Evolutionary conservation across 129 eudicot species (phyloP).

Genomic region (Ambrosia artemisiifolia): DNA sequence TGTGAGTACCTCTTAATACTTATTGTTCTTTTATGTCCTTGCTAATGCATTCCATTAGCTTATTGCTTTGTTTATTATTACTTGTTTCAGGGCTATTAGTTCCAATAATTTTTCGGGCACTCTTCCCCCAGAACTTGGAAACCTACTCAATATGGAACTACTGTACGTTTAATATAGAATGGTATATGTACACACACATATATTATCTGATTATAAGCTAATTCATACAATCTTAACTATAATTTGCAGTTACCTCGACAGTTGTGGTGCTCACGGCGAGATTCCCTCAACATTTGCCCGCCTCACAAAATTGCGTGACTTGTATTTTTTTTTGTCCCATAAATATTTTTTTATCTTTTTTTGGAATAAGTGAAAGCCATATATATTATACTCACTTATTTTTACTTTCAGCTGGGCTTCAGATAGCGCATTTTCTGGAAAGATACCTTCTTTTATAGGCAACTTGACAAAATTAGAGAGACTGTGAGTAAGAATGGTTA

Average conservation of each 20-base stretch:
- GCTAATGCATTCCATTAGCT: neutral
- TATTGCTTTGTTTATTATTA: neutral
- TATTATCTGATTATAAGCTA: conserved; percentile 6
- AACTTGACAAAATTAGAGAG: conserved; percentile 42
- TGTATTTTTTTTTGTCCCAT: conserved; percentile 37
- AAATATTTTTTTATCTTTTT: neutral
- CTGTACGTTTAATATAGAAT: conserved; percentile 40
- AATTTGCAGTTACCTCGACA: conserved; percentile 52
- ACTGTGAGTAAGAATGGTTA: conserved; percentile 46
- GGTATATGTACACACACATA: neutral
- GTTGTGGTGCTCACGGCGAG: conserved; percentile 61
- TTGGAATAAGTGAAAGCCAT: neutral
- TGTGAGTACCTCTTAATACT: conserved; percentile 36
- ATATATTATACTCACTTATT: conserved; percentile 1
- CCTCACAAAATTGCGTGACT: conserved; percentile 32
- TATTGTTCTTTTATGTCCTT: neutral
- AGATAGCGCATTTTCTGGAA: conserved; percentile 61
- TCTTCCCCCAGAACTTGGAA: conserved; percentile 70
- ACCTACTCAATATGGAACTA: conserved; percentile 35
- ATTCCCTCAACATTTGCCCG: conserved; percentile 65
- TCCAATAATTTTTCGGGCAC: conserved; percentile 70
- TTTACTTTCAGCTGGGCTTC: conserved; percentile 62
- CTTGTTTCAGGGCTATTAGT: conserved; percentile 48
- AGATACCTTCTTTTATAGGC: conserved; percentile 60
- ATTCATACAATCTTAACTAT: conserved; percentile 7